Base-by-base conservation (phyloP, 23 red algal genomes). In the Gracilaria vermiculophylla region DNA sequence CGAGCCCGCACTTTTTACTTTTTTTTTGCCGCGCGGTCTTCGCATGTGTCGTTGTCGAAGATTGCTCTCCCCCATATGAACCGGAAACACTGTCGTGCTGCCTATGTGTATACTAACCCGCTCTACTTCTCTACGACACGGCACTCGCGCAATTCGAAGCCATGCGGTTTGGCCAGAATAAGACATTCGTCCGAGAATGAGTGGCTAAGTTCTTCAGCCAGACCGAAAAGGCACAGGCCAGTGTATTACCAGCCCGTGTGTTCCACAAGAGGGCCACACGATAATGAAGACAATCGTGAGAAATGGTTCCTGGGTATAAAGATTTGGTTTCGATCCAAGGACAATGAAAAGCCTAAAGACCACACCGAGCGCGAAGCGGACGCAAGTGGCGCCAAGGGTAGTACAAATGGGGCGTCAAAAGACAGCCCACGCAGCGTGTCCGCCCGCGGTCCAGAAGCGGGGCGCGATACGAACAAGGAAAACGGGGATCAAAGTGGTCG, bases 261-360 rank as follows among this genome's bases (percentile, higher is more conserved):
- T 47, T 47, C 67, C 3, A 40, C 42, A 48, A 42, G 47, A 73
- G 40, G n/a, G 16, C 67, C 67, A 48, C 21, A 79, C 34, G 75
- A 79, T 23, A n/a, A 60, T 25, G 75, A 50, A 40, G 24, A 43
- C 16, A 56, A 40, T 19, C 61, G 64, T 58, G 43, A 69, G 29
- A 31, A 58, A 29, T 85, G 81, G 81, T 85, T 85, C 25, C 47
- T 41, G 11, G 81, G 61, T 85, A 19, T 85, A 13, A 85, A 85
- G 64, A 37, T 85, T 17, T 85, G 81, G 81, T 70, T 65, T 62
- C 33, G 43, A 19, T 55, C 51, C 12, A 85, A 69, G 53, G 45
- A 71, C 0, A 50, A 56, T 7, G 62, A 53, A 35, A 55, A 85
- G 34, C 16, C 39, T 34, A 39, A 73, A 33, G 47, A 35, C 72